phyloP scores from a whole-genome alignment of 495 filamentous ascomycete species.

The Hypoxylon fragiforme region DNA sequence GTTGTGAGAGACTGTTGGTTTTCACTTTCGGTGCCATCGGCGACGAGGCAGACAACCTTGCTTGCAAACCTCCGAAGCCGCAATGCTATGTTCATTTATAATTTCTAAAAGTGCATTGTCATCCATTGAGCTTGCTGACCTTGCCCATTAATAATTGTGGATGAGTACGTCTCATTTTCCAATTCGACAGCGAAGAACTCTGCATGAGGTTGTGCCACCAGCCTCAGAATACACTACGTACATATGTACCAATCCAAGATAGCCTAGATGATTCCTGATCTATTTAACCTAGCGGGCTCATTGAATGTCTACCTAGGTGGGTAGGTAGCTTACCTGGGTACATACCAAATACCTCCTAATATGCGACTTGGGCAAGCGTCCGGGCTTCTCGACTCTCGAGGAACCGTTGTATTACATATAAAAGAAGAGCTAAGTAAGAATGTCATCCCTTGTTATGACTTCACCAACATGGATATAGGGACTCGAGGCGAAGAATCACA shows the following conservation, averaged over 20 bases:
- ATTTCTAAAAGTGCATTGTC: slow-evolving; percentile 27
- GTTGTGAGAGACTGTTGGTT: background rate
- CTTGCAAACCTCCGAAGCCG: slow-evolving; percentile 27
- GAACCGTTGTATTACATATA: no score
- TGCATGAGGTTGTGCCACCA: slow-evolving; percentile 35
- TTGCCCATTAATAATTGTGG: slow-evolving; percentile 28
- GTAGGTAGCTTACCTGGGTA: no score
- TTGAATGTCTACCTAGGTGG: background rate
- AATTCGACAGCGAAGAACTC: slow-evolving; percentile 30
- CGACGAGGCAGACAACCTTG: slow-evolving; percentile 2
- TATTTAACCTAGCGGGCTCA: slow-evolving; percentile 26
- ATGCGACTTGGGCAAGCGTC: no score
- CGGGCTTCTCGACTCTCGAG: no score
- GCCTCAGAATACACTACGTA: slow-evolving; percentile 29
- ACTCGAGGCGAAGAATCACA: slow-evolving; percentile 1
- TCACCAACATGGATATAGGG: background rate
- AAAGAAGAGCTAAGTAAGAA: background rate
- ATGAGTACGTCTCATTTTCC: slow-evolving; percentile 17
- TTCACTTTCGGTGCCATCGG: slow-evolving; percentile 2
- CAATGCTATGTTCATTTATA: slow-evolving; percentile 32
- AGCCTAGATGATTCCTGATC: slow-evolving; percentile 10
- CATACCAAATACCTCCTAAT: no score
- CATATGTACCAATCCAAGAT: slow-evolving; percentile 16
- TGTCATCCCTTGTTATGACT: background rate
- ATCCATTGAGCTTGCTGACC: slow-evolving; percentile 22